phyloP scores from a whole-genome alignment of 2,329 filamentous ascomycete genomes.

The Colletotrichum costaricense region DNA sequence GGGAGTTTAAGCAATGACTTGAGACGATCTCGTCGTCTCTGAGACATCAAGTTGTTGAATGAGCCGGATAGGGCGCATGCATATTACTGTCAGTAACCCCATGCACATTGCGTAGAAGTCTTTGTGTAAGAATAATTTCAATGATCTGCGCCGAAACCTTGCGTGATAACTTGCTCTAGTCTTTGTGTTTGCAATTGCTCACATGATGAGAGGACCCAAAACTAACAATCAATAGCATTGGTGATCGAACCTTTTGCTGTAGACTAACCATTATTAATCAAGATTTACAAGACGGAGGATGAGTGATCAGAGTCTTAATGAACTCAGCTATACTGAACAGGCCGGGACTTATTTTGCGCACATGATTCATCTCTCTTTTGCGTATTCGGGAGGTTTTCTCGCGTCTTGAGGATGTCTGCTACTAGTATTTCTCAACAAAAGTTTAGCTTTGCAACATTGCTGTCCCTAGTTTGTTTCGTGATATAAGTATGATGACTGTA shows the following conservation, averaged over 20 bases:
- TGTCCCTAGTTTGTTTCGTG: background rate
- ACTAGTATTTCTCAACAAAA: background rate
- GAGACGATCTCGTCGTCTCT: conserved; percentile 1
- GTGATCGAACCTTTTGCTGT: background rate
- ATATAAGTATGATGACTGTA: background rate
- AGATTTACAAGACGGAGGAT: background rate
- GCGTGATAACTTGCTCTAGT: background rate
- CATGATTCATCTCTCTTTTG: no score
- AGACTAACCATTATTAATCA: background rate
- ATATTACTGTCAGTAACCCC: background rate
- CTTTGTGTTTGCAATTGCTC: background rate
- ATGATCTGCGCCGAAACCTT: background rate
- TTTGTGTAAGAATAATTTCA: no score
- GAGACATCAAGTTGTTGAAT: background rate
- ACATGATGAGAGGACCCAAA: background rate
- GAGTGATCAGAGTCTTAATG: no score
- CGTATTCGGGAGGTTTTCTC: background rate
- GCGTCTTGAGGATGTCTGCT: background rate
- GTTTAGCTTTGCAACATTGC: background rate
- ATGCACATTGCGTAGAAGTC: background rate
- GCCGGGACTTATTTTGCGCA: no score
- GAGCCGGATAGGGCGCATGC: background rate
- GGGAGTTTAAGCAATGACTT: background rate
- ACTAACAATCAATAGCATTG: background rate
- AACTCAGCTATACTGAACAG: no score